These are phyloP conservation scores for Pneumocystis wakefieldiae DNA, from an alignment of 1,139 yeast species.

Conservation along the genomic window DNA sequence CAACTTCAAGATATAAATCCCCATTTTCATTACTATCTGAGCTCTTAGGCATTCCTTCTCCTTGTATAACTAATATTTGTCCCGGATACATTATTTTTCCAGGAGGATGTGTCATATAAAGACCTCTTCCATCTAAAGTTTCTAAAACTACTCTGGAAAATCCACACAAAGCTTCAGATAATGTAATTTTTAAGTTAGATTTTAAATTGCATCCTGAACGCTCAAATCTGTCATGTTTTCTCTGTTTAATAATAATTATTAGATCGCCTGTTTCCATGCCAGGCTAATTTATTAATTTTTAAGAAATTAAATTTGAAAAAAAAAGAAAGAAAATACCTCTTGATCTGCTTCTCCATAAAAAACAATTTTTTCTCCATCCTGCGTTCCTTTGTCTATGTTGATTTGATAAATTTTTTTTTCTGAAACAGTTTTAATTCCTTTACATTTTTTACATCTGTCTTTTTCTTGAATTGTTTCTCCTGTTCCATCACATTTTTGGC, in stretches of 20 bases:
- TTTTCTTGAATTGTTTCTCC: slow-evolving; percentile 43
- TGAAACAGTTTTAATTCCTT: slow-evolving; percentile 46
- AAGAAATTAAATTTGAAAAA: slow-evolving; percentile 7
- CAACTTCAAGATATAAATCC: slow-evolving; percentile 55
- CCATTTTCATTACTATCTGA: slow-evolving; percentile 39
- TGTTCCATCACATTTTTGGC: slow-evolving; percentile 57
- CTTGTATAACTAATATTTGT: slow-evolving; percentile 46
- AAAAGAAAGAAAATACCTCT: slow-evolving; percentile 18
- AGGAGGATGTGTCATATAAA: slow-evolving; percentile 41
- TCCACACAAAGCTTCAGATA: slow-evolving; percentile 75
- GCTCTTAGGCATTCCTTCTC: slow-evolving; percentile 74
- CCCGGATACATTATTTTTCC: slow-evolving; percentile 68
- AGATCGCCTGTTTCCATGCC: slow-evolving; percentile 72
- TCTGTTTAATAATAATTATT: slow-evolving; percentile 42
- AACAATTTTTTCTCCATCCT: slow-evolving; percentile 44
- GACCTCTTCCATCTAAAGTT: slow-evolving; percentile 69
- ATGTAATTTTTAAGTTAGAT: slow-evolving; percentile 43
- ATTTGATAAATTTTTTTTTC: slow-evolving; percentile 68
- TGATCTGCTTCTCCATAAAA: slow-evolving; percentile 66
- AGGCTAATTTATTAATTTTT: slow-evolving; percentile 21
- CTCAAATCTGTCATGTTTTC: slow-evolving; percentile 34
- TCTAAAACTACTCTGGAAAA: slow-evolving; percentile 47
- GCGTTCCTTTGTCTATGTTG: slow-evolving; percentile 58
- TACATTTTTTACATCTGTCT: slow-evolving; percentile 67
- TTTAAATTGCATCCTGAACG: slow-evolving; percentile 53